phyloP scores from a whole-genome alignment of 495 filamentous ascomycete genomes.

The Amorphotheca resinae region DNA sequence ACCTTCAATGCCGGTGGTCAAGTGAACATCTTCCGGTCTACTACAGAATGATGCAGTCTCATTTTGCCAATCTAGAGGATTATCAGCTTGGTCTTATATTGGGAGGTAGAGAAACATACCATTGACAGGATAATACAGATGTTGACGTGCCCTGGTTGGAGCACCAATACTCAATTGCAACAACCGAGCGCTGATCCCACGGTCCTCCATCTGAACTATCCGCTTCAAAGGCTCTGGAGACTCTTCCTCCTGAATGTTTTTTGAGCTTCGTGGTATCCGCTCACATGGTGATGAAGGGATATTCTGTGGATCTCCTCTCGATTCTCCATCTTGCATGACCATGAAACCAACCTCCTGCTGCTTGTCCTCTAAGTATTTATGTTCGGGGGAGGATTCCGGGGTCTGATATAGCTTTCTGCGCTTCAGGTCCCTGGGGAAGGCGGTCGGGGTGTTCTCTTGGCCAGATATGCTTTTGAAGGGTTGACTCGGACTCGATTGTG shows the following conservation, averaged over 20 bases:
- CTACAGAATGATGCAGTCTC: constrained; percentile 65
- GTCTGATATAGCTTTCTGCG: constrained; percentile 15
- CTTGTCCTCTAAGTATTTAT: constrained; percentile 21
- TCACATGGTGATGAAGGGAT: constrained; percentile 43
- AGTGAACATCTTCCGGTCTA: constrained; percentile 48
- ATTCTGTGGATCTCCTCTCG: constrained; percentile 34
- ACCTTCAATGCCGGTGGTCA: constrained; percentile 41
- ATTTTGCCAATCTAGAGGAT: constrained; percentile 50
- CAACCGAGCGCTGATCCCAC: constrained; percentile 12
- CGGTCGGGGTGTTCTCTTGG: constrained; percentile 9
- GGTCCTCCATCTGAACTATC: constrained; percentile 8
- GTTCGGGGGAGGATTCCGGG: constrained; percentile 25
- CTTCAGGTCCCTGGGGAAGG: constrained; percentile 18
- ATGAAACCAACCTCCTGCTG: constrained; percentile 24
- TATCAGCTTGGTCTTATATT: constrained; percentile 8
- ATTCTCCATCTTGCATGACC: constrained; percentile 31
- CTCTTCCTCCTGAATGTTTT: constrained; percentile 7
- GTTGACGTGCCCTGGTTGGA: constrained; percentile 6
- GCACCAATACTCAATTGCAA: constrained; percentile 7
- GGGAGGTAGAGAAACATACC: constrained; percentile 11
- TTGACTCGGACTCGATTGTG: constrained; percentile 32
- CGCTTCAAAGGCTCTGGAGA: constrained; percentile 15
- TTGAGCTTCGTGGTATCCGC: constrained; percentile 22
- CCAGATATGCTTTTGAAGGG: constrained; percentile 15
- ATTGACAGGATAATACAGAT: constrained; percentile 14